Conservation (phyloP, 345 rosid genomes). For the Lumnitzera littorea region DNA sequence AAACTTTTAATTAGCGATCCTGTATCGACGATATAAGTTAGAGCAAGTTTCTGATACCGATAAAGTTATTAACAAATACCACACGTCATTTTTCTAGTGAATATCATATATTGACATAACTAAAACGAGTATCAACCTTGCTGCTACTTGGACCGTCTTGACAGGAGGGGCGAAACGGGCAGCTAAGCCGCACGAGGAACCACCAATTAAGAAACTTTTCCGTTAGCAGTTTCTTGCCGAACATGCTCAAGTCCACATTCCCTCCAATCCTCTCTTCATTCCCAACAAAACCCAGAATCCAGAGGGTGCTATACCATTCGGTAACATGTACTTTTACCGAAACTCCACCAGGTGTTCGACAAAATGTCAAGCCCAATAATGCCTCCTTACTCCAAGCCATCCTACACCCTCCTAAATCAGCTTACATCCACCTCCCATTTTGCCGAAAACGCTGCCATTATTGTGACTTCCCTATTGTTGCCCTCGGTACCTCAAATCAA, state of each 20-base stretch:
- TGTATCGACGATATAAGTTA: too few relatives aligned
- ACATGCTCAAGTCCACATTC: slow-evolving; percentile 52
- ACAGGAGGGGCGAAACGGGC: too few relatives aligned
- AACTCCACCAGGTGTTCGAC: slow-evolving; percentile 48
- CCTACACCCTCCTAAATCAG: slow-evolving; percentile 56
- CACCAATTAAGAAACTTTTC: too few relatives aligned
- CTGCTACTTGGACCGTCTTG: too few relatives aligned
- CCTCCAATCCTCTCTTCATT: slow-evolving; percentile 45
- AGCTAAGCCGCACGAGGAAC: too few relatives aligned
- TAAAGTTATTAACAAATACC: too few relatives aligned
- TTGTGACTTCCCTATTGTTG: slow-evolving; percentile 85
- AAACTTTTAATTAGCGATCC: too few relatives aligned
- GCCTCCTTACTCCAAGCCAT: slow-evolving; percentile 17
- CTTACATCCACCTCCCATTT: slow-evolving; percentile 86
- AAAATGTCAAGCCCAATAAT: slow-evolving; percentile 53
- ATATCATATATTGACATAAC: too few relatives aligned
- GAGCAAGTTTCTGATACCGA: too few relatives aligned
- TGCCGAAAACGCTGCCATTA: slow-evolving; percentile 95
- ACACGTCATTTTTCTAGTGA: too few relatives aligned
- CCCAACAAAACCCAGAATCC: slow-evolving; percentile 28
- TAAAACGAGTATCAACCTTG: too few relatives aligned
- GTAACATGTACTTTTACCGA: slow-evolving; percentile 11
- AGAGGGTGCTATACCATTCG: slow-evolving; percentile 11
- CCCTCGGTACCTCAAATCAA: slow-evolving; percentile 59
- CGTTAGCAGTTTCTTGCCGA: not conserved